These are phyloP conservation scores for Aspergillus sp. DNA, from an alignment of 2,329 filamentous ascomycete genomes.

Conservation along the genomic window DNA sequence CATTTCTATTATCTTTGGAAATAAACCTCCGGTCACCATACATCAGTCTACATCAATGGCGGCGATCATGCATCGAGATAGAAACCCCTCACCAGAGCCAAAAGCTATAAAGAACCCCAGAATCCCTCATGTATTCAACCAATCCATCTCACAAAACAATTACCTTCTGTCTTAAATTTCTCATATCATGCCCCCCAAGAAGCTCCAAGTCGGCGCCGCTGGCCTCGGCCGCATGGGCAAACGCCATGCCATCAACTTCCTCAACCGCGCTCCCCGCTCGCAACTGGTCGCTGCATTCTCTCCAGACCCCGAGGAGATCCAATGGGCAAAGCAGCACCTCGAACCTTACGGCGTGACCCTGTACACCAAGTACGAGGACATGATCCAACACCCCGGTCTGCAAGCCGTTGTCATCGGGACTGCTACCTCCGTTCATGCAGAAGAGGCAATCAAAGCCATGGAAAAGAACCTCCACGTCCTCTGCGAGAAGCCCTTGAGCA, in stretches of 20 bases:
- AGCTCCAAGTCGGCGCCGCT: conserved; percentile 47
- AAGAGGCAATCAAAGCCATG: conserved; percentile 59
- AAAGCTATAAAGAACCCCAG: not conserved
- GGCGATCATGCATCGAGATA: no score
- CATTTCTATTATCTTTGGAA: not conserved
- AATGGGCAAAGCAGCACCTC: conserved; percentile 53
- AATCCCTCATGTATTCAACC: not conserved
- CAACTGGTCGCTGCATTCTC: conserved; percentile 51
- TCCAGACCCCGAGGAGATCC: conserved; percentile 45
- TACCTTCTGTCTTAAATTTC: not conserved
- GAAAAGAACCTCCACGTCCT: conserved; percentile 55
- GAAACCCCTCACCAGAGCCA: not conserved
- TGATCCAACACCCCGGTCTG: conserved; percentile 56
- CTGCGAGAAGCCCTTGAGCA: conserved; percentile 58
- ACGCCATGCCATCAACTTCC: conserved; percentile 51
- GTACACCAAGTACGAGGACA: conserved; percentile 56
- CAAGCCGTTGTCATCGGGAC: conserved; percentile 57
- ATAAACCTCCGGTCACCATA: not conserved
- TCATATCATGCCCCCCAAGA: conserved; percentile 27
- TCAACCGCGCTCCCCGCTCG: conserved; percentile 49
- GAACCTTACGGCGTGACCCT: conserved; percentile 53
- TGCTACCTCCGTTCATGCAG: conserved; percentile 56
- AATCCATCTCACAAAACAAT: not conserved
- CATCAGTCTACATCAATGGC: not conserved
- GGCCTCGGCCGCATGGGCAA: conserved; percentile 54